Conservation (phyloP, 371 early-diverging fungal species). For the Actinomucor elegans region DNA sequence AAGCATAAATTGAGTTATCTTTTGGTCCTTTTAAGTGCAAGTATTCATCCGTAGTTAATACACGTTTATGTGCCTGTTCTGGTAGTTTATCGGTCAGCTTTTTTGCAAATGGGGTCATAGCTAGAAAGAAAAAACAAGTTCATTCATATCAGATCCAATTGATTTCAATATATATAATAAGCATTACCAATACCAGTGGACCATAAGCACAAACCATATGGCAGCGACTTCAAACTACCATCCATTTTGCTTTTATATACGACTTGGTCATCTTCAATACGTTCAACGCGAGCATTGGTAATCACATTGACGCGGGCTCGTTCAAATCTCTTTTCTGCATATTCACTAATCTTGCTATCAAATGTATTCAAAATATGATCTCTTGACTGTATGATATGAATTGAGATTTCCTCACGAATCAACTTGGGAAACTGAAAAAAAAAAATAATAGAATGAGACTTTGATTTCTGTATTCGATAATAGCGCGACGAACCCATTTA, state of each 20-base stretch:
- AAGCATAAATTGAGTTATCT: conserved; percentile 72
- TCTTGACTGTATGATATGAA: conserved; percentile 70
- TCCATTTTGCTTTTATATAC: conserved; percentile 45
- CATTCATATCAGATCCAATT: neutral
- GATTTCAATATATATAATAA: neutral
- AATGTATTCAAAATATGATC: conserved; percentile 84
- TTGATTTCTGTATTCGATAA: neutral
- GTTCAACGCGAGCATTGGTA: conserved; percentile 70
- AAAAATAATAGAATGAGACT: neutral
- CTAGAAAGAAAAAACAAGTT: conserved; percentile 13
- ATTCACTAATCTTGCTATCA: conserved; percentile 67
- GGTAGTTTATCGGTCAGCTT: conserved; percentile 48
- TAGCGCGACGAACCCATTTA: conserved; percentile 50
- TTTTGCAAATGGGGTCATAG: conserved; percentile 69
- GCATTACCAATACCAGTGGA: conserved; percentile 76
- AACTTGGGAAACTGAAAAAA: conserved; percentile 61
- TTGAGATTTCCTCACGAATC: conserved; percentile 64
- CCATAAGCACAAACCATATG: conserved; percentile 83
- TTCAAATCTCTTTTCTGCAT: conserved; percentile 73
- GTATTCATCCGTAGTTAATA: conserved; percentile 70
- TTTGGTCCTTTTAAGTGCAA: conserved; percentile 67
- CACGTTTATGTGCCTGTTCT: conserved; percentile 61
- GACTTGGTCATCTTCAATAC: conserved; percentile 54
- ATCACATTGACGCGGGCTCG: conserved; percentile 73
- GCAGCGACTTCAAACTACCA: conserved; percentile 30